These are phyloP conservation scores for Capsella bursapastoris DNA, from an alignment of 345 rosid species.

Conservation along the genomic window DNA sequence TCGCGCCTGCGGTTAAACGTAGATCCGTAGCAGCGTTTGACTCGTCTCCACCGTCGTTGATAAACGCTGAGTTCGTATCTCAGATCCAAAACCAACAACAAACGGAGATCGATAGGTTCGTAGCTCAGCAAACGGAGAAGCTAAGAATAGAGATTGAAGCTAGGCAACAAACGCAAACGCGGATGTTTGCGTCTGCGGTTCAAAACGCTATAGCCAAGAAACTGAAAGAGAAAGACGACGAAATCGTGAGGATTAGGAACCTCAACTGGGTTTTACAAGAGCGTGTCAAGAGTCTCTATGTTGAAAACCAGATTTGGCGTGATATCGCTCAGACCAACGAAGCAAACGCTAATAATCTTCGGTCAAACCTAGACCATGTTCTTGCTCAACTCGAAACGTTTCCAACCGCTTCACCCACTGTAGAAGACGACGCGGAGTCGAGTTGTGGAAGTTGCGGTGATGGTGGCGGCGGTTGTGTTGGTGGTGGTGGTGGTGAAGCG, in stretches of 20 bases:
- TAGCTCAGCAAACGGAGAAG: slow-evolving; percentile 63
- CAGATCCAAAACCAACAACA: slow-evolving; percentile 64
- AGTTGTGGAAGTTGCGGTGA: slow-evolving; percentile 64
- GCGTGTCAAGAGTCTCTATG: slow-evolving; percentile 52
- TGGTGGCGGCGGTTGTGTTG: slow-evolving; percentile 6
- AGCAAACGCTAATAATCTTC: slow-evolving; percentile 65
- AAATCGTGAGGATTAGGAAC: slow-evolving; percentile 57
- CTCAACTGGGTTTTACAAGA: slow-evolving; percentile 72
- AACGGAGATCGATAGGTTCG: slow-evolving; percentile 57
- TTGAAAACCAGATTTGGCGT: slow-evolving; percentile 71
- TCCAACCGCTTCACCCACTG: slow-evolving; percentile 23
- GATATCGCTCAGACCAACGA: slow-evolving; percentile 73
- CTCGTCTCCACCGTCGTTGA: slow-evolving; percentile 37
- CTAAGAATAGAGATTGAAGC: slow-evolving; percentile 66
- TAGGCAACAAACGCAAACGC: slow-evolving; percentile 62
- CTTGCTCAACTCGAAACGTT: slow-evolving; percentile 63
- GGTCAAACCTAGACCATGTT: slow-evolving; percentile 61
- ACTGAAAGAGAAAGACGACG: slow-evolving; percentile 70
- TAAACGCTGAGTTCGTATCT: slow-evolving; percentile 41
- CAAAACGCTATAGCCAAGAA: slow-evolving; percentile 51
- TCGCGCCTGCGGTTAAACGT: slow-evolving; percentile 42
- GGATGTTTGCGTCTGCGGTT: slow-evolving; percentile 51
- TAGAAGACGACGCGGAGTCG: slow-evolving; percentile 60
- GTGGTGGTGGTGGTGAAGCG: slow-evolving; percentile 29
- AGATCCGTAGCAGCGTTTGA: slow-evolving; percentile 39